Conservation (phyloP, 331 rosid species). For the Prunus yedoensis region DNA sequence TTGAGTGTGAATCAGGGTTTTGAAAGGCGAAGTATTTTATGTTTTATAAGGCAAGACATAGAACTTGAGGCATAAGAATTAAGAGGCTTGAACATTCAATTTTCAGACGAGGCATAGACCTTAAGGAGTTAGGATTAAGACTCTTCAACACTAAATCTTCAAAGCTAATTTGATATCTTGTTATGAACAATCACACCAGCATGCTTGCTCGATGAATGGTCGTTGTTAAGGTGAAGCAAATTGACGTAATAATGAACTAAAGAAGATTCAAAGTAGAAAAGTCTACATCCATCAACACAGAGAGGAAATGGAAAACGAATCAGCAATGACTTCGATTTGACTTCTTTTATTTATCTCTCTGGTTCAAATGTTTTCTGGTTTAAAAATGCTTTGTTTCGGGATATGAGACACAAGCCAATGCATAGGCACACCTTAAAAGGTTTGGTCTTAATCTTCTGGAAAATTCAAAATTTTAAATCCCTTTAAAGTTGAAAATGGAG, state of each 20-base stretch:
- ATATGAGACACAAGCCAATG: constrained; percentile 22
- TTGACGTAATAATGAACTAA: background rate
- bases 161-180: too few species aligned
- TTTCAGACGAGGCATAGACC: too few species aligned
- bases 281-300: background rate
- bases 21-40: too few species aligned
- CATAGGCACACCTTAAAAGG: background rate
- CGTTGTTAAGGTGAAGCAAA: background rate
- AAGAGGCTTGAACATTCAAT: too few species aligned
- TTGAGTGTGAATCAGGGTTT: too few species aligned
- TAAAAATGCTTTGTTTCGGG: constrained; percentile 11
- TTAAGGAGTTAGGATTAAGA: too few species aligned
- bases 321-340: constrained; percentile 9
- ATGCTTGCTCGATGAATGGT: background rate
- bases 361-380: background rate
- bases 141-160: too few species aligned
- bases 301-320: constrained; percentile 3
- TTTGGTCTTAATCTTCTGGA: constrained; percentile 17
- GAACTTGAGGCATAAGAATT: too few species aligned
- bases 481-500: background rate
- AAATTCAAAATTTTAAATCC: background rate
- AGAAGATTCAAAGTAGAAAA: constrained; percentile 13
- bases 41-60: too few species aligned
- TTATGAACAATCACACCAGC: too few species aligned
- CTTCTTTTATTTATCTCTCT: background rate